phyloP scores from a whole-genome alignment of 805 yeast genomes.

The Cyberlindnera veronae region DNA sequence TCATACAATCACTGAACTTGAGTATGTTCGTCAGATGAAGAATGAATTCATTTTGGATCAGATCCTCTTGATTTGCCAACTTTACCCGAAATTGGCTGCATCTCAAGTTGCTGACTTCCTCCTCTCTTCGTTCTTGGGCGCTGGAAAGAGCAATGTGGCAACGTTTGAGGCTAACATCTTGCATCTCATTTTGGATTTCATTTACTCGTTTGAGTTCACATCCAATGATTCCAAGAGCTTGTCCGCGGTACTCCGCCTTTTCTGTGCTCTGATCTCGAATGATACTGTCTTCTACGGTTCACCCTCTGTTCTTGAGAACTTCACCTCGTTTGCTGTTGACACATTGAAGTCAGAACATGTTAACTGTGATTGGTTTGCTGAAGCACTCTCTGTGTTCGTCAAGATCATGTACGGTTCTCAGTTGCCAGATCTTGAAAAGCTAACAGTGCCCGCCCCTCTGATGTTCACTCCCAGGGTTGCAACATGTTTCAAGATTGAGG shows the following conservation, averaged over 20 bases:
- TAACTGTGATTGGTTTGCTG: constrained; percentile 55
- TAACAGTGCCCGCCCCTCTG: constrained; percentile 22
- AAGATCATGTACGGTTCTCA: constrained; percentile 48
- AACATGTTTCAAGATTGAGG: constrained; percentile 25
- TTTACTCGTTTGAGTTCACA: constrained; percentile 34
- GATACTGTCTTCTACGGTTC: constrained; percentile 35
- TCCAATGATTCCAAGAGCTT: constrained; percentile 28
- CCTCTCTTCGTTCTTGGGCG: constrained; percentile 31
- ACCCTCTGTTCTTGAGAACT: constrained; percentile 32
- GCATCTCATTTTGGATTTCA: constrained; percentile 33
- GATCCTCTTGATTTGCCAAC: constrained; percentile 40
- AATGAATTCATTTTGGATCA: constrained; percentile 35
- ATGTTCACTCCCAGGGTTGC: constrained; percentile 18
- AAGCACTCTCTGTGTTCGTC: constrained; percentile 53
- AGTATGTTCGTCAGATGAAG: constrained; percentile 35
- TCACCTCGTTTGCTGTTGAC: constrained; percentile 35
- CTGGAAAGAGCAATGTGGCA: constrained; percentile 31
- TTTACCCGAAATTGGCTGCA: constrained; percentile 36
- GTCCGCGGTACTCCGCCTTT: constrained; percentile 40
- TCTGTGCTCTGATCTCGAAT: constrained; percentile 41
- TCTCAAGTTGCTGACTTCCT: constrained; percentile 39
- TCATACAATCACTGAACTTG: constrained; percentile 39
- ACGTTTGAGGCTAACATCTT: constrained; percentile 36
- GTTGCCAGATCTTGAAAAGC: constrained; percentile 43
- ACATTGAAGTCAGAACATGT: constrained; percentile 36